A percentile compares a stretch with the other conserved stretches of the same genome.
Evolutionary conservation across 768 basidiomycete genomes (phyloP).

Genomic region (Auriscalpium vulgare): DNA sequence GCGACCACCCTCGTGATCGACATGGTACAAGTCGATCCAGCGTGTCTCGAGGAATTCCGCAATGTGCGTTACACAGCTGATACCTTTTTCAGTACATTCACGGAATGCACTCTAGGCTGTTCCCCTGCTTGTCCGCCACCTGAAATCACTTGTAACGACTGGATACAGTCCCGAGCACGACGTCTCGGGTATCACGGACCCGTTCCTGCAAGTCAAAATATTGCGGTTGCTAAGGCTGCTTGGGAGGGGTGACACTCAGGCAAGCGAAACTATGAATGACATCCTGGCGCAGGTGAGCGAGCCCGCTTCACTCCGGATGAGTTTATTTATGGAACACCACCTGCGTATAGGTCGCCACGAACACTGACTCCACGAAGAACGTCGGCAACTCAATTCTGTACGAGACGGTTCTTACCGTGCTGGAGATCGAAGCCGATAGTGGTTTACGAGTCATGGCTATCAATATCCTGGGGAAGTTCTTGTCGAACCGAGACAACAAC

Average conservation of each 20-base stretch:
- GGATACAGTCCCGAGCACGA: constrained; percentile 99
- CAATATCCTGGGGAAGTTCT: constrained; percentile 96
- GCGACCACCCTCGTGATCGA: constrained; percentile 92
- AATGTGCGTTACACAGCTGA: constrained; percentile 47
- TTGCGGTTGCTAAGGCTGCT: constrained; percentile 83
- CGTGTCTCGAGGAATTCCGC: constrained; percentile 77
- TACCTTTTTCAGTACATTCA: not conserved
- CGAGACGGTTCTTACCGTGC: constrained; percentile 91
- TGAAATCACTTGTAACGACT: constrained; percentile 91
- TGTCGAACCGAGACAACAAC: constrained; percentile 97
- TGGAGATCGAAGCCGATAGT: constrained; percentile 88
- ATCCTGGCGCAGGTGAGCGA: constrained; percentile 80
- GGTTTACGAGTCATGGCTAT: constrained; percentile 98
- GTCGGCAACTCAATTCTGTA: constrained; percentile 98
- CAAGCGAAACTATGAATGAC: constrained; percentile 97
- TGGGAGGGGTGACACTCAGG: constrained; percentile 74
- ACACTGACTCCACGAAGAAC: constrained; percentile 95
- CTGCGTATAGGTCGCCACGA: constrained; percentile 82
- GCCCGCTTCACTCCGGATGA: not conserved
- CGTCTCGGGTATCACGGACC: constrained; percentile 98
- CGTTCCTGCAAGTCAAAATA: constrained; percentile 91
- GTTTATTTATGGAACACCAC: not conserved
- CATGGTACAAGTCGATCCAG: constrained; percentile 78
- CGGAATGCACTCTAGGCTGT: constrained; percentile 55
- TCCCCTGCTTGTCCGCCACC: constrained; percentile 85